phyloP scores from a whole-genome alignment of 2,329 filamentous ascomycete genomes.

The Pseudogymnoascus sp. region DNA sequence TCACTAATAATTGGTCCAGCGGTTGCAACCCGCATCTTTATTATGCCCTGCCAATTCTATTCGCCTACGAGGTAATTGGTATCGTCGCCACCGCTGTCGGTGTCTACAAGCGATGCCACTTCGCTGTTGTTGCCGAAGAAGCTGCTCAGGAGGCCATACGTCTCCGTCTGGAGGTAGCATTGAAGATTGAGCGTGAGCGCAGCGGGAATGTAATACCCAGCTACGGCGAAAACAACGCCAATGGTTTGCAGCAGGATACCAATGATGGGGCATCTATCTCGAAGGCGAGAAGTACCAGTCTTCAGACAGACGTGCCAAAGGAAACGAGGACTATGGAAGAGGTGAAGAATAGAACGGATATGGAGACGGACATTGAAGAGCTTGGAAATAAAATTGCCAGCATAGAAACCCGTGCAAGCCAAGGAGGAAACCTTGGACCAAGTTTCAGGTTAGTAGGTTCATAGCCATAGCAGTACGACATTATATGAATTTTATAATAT shows the following conservation, averaged over 20 bases:
- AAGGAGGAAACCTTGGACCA: background rate
- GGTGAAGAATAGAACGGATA: background rate
- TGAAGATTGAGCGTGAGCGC: slow-evolving; percentile 22
- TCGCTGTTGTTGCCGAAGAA: slow-evolving; percentile 26
- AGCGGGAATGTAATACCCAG: slow-evolving; percentile 8
- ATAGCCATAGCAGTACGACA: background rate
- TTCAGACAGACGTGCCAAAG: background rate
- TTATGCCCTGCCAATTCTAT: slow-evolving; percentile 34
- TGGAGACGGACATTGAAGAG: background rate
- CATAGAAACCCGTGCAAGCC: background rate
- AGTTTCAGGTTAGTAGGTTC: background rate
- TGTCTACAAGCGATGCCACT: slow-evolving; percentile 29
- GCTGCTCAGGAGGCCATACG: slow-evolving; percentile 20
- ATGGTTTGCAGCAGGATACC: background rate
- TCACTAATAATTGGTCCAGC: slow-evolving; percentile 35
- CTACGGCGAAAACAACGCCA: background rate
- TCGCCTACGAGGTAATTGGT: slow-evolving; percentile 31
- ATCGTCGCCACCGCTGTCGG: slow-evolving; percentile 22
- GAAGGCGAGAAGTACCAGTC: background rate
- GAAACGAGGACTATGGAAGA: background rate
- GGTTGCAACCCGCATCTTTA: slow-evolving; percentile 31
- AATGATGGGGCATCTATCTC: background rate
- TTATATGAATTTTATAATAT: background rate
- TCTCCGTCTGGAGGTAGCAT: slow-evolving; percentile 24
- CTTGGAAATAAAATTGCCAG: background rate